phyloP scores from a whole-genome alignment of 805 yeast species.

The Kazachstania africana region DNA sequence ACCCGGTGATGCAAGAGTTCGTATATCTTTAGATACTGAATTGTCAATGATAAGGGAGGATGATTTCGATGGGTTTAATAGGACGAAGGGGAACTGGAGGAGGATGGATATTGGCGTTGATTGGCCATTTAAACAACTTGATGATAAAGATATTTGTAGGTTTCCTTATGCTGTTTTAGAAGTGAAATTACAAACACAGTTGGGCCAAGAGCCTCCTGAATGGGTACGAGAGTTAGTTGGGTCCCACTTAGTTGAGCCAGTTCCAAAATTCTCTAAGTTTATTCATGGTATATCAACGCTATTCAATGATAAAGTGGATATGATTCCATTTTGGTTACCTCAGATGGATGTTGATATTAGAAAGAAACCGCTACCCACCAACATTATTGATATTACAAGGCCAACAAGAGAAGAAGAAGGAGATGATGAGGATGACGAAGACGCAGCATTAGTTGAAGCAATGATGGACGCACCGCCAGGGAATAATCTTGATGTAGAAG shows the following conservation, averaged over 20 bases:
- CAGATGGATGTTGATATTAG: constrained; percentile 94
- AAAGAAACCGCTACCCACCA: constrained; percentile 49
- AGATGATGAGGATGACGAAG: constrained; percentile 27
- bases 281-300: constrained; percentile 95
- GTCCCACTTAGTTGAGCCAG: constrained; percentile 93
- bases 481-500: constrained; percentile 60
- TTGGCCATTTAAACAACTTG: constrained; percentile 82
- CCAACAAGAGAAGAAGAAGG: constrained; percentile 23
- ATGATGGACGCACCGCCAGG: constrained; percentile 34
- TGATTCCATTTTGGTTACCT: constrained; percentile 95
- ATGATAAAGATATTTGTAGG: constrained; percentile 76
- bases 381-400: constrained; percentile 33
- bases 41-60: constrained; percentile 97
- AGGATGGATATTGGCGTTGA: constrained; percentile 97
- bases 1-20: constrained; percentile 98
- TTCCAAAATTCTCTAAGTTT: constrained; percentile 93
- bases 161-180: constrained; percentile 97
- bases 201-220: constrained; percentile 97
- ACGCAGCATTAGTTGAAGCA: constrained; percentile 20
- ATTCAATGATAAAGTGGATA: constrained; percentile 67
- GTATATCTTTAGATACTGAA: constrained; percentile 96
- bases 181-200: constrained; percentile 92
- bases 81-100: constrained; percentile 93
- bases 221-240: constrained; percentile 93
- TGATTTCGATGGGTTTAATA: constrained; percentile 82